Evolutionary conservation across 2,329 filamentous ascomycete species (phyloP).

Genomic region (Bipolaris gigantea): DNA sequence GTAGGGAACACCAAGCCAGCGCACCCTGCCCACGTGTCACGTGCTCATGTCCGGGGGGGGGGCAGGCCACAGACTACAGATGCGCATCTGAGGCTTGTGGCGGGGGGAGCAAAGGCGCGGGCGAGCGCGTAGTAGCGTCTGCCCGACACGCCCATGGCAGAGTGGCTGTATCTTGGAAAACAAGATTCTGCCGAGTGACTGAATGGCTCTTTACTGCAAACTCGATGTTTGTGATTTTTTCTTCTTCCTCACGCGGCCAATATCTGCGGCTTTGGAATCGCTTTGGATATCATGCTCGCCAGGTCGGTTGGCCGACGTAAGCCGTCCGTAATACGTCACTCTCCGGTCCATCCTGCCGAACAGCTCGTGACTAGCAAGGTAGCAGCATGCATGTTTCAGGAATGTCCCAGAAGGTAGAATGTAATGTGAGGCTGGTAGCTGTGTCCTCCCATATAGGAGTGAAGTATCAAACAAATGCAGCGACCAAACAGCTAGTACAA

Average conservation of each 20-base stretch:
- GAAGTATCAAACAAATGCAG: no score
- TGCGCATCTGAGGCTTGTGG: conserved; percentile 24
- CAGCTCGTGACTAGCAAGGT: background rate
- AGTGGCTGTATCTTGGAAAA: no score
- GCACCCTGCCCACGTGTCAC: conserved; percentile 26
- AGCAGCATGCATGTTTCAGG: background rate
- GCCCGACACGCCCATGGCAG: conserved; percentile 30
- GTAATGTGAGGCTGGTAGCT: no score
- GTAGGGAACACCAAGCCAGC: conserved; percentile 35
- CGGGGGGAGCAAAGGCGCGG: conserved; percentile 28
- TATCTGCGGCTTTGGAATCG: background rate
- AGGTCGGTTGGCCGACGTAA: background rate
- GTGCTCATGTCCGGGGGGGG: conserved; percentile 44
- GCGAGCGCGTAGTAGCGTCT: conserved; percentile 40
- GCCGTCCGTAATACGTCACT: background rate
- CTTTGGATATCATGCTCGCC: background rate
- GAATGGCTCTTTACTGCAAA: no score
- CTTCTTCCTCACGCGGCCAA: no score
- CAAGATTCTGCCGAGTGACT: no score
- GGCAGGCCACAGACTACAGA: conserved; percentile 38
- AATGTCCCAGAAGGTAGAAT: background rate
- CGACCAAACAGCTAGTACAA: no score
- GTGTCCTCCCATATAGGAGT: no score
- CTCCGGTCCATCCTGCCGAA: conserved; percentile 1
- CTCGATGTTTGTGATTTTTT: background rate